Evolutionary conservation across 805 yeast genomes (phyloP), one percentile per base, ranked within the genome.

Genomic region (Metschnikowia chrysomelidarum): DNA sequence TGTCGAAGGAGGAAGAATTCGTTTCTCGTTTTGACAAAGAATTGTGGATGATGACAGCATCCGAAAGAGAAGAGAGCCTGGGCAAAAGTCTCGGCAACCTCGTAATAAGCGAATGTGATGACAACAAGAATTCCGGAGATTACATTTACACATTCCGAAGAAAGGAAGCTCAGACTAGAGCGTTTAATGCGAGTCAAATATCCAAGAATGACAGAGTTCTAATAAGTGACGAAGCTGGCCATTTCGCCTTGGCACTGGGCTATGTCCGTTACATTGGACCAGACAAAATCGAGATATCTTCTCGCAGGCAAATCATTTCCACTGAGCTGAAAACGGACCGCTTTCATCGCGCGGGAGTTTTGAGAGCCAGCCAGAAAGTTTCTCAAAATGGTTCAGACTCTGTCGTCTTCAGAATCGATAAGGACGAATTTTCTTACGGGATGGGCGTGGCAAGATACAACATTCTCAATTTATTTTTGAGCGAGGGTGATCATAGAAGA

Each of bases 161-260:
- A 32, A 64, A 81, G 50, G 34, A 26, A 9, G 46, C 25, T 15
- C 46, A 25, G 14, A 31, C 30, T 38, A 5, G 37, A 4, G n/a
- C 34, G 2, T 14, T 19, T 11, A 33, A 7, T 10, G 34, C 64
- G 7, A 61, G 81, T 0, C 87, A 82, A 39, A 49, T 87, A 2
- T 34, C 63, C 0, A 63, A 68, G 24, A 69, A 73, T 43, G 96
- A 89, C 51, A 65, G 77, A 24, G 73, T 89, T 1, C 67, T 83
- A 11, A 63, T 88, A 1, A 87, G 96, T 51, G 95, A 85, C 55
- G 94, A 86, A 48, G 41, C 56, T 0, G 95, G 95, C 1, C 87
- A 83, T 54, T 81, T 81, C 56, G 83, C 86, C 0, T 50, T 89
- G 16, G 78, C 87, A 1, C 69, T 68, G 32, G 96, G 95, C 0